Evolutionary conservation across 2,329 filamentous ascomycete species (phyloP).

Genomic region (Onygenales sp.): DNA sequence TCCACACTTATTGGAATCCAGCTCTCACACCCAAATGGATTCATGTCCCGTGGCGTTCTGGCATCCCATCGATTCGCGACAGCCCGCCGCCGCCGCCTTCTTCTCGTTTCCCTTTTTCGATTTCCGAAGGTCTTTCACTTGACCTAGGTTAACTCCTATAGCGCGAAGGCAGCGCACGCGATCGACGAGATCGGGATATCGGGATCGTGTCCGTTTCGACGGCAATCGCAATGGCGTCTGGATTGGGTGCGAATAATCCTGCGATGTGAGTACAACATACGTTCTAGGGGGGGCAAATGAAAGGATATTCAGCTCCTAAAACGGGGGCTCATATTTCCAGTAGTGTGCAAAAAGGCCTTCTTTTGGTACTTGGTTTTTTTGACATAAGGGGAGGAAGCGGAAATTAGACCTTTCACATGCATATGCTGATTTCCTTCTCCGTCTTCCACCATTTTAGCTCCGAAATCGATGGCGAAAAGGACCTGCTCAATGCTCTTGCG

Average conservation of each 20-base stretch:
- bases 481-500: conserved; percentile 39
- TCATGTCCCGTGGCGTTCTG: background rate
- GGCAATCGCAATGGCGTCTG: background rate
- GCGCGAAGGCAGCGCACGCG: background rate
- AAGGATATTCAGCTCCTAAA: background rate
- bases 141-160: background rate
- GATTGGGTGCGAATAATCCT: background rate
- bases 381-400: background rate
- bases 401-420: background rate
- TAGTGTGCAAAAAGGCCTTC: background rate
- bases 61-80: conserved; percentile 1
- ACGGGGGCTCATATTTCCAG: too few relatives aligned
- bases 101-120: too few relatives aligned
- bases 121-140: background rate
- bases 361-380: background rate
- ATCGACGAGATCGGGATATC: background rate
- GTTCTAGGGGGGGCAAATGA: background rate
- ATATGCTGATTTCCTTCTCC: background rate
- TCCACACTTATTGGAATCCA: background rate
- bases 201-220: background rate
- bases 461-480: conserved; percentile 38
- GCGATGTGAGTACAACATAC: background rate
- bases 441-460: conserved; percentile 16
- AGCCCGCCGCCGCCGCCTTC: background rate
- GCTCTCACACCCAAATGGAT: conserved; percentile 3